These are phyloP conservation scores for Yamadazyma diospyri DNA, from an alignment of 1,139 yeast species.

Conservation along the genomic window DNA sequence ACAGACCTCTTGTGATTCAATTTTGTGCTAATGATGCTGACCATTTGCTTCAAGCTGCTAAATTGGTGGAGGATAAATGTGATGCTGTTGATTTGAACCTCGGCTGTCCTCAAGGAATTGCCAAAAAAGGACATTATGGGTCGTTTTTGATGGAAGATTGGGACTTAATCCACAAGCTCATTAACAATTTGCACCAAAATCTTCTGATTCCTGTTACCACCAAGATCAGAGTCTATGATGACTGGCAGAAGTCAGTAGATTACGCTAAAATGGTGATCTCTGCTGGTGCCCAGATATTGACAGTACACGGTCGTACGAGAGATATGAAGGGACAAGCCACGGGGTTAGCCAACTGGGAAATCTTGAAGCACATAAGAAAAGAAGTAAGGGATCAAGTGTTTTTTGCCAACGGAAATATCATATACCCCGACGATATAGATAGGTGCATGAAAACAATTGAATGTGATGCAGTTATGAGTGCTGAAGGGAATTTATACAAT, in stretches of 20 bases:
- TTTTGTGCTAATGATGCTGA: constrained; percentile 97
- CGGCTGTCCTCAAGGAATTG: constrained; percentile 98
- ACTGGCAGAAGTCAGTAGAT: constrained; percentile 74
- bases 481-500: constrained; percentile 90
- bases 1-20: constrained; percentile 86
- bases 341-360: constrained; percentile 92
- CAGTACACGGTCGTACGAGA: constrained; percentile 93
- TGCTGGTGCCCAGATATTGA: constrained; percentile 94
- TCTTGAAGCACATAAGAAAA: constrained; percentile 70
- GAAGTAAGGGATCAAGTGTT: constrained; percentile 78
- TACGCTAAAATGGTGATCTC: constrained; percentile 89
- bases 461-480: constrained; percentile 96
- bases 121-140: constrained; percentile 91
- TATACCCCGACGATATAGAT: constrained; percentile 76
- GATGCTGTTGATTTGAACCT: constrained; percentile 95
- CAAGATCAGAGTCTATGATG: constrained; percentile 87
- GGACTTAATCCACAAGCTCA: constrained; percentile 73
- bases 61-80: constrained; percentile 73
- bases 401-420: constrained; percentile 88
- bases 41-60: constrained; percentile 74
- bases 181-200: constrained; percentile 68
- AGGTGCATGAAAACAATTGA: constrained; percentile 60
- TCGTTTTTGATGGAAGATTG: constrained; percentile 97
- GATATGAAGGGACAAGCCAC: constrained; percentile 97
- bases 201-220: constrained; percentile 90